Base-by-base conservation (phyloP, 495 filamentous ascomycete species). In the Aspergillus nidulans region DNA sequence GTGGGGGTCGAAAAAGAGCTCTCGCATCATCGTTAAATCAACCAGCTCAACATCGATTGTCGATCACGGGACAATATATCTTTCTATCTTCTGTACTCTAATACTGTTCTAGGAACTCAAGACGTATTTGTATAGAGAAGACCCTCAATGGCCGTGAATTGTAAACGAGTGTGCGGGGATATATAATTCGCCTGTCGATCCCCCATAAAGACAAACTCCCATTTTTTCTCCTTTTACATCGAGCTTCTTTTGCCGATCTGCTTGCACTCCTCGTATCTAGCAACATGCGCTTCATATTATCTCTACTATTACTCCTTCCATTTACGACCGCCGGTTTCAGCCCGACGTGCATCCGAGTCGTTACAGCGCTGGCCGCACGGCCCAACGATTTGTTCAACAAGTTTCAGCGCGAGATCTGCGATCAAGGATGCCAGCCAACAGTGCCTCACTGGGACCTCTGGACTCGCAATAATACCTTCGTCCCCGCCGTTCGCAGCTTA, bases 401-500 rank as follows among this genome's bases (percentile, higher is more conserved):
- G 45, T 76, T 74, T 53, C 71, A 76, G 58, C 61, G 53, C 20
- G 71, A 76, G 46, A 71, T 76, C 61, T 76, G 73, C 59, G 70
- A 69, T 12, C 60, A 53, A 8, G 73, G 73, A 44, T 76, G 73
- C 38, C 65, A 72, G 39, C 73, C 73, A 21, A 74, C 70, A 12
- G 59, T 76, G 13, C 67, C 73, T 2, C 71, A 74, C 52, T 76
- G 73, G 73, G 73, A 76, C 52, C 70, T 74, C 36, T 76, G 73
- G 73, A 74, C 73, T 16, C 70, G 70, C 63, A 68, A 72, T 59
- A 70, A 74, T 58, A 65, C 70, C 26, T 76, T 74, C 45, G 61
- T 73, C 7, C 73, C 73, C 41, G 69, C 72, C 10, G 70, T 74
- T 34, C 71, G 68, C 63, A 67, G 56, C 49, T 51, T 74, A n/a